Evolutionary conservation across 2,329 filamentous ascomycete genomes (phyloP), one percentile per base, ranked within the genome.

Genomic region (Lecanicillium sp.): DNA sequence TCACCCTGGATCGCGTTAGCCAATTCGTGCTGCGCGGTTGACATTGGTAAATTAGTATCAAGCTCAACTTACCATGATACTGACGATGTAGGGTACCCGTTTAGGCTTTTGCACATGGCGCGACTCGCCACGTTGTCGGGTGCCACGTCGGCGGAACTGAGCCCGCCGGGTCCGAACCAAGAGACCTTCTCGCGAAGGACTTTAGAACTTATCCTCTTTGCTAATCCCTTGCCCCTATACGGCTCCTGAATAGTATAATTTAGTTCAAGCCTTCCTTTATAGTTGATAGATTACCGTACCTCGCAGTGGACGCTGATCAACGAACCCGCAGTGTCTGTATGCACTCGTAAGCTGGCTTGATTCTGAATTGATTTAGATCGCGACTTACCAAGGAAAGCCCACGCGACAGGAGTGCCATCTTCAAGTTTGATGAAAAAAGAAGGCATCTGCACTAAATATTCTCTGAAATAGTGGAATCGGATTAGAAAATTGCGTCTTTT

Each of bases 121-220:
- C 78, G 73, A 57, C 84, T 87, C 33, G 75, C 73, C 2, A 60
- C 50, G 54, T 88, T 88, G 1, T 74, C 72, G 0, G 72, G 65
- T 3, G 78, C 74, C 0, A 88, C 84, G 61, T 87, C 82, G 2
- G 83, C 83, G 51, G 79, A 74, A 21, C 72, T 74, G 68, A 75
- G 79, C 6, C 69, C 73, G 30, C 78, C 77, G 0, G 68, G 56
- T 1, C 67, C 68, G 29, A 70, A 78, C 1, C 66, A 62, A 3
- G 54, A 54, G 27, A 74, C 65, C 39, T 73, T 67, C 32, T 81
- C 72, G 4, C 65, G 66, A 38, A 87, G 72, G 3, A 87, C 60
- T 58, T 75, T 83, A 20, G 70, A 66, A 1, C 77, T 76, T 4
- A 87, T 65, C 0, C 71, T 68, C 60, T 83, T 85, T 2, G 83